Conservation (phyloP, 441 rosid genomes). For the Adansonia gregorii region DNA sequence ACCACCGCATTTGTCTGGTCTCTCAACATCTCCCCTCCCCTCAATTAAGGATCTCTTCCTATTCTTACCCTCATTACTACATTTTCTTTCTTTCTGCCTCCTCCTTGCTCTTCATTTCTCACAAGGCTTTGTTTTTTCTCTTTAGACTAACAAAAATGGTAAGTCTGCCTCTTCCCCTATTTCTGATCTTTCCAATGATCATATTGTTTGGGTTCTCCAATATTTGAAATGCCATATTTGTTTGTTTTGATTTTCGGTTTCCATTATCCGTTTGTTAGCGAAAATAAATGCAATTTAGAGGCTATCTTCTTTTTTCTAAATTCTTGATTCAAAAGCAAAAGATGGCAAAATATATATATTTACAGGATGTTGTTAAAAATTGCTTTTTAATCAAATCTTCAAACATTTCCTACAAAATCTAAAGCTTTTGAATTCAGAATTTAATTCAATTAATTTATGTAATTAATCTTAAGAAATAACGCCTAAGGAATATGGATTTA, state of each 20-base stretch:
- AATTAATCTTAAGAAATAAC: no score
- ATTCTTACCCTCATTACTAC: slow-evolving; percentile 23
- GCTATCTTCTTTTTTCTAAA: neutral
- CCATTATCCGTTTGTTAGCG: neutral
- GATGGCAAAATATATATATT: neutral
- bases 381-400: neutral
- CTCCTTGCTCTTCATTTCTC: slow-evolving; percentile 31
- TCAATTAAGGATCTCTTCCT: slow-evolving; percentile 54
- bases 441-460: no score
- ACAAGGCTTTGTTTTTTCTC: slow-evolving; percentile 37
- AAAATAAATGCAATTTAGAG: neutral
- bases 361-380: neutral
- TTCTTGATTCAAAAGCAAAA: neutral
- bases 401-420: neutral
- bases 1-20: slow-evolving; percentile 42
- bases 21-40: slow-evolving; percentile 39
- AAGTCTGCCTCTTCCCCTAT: slow-evolving; percentile 15
- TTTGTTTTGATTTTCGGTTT: neutral
- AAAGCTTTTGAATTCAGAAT: neutral
- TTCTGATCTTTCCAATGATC: neutral
- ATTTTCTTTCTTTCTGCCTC: slow-evolving; percentile 22
- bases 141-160: slow-evolving; percentile 59
- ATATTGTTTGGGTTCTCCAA: neutral
- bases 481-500: neutral
- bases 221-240: neutral